phyloP scores from a whole-genome alignment of 345 rosid species.

The Acer campestre region DNA sequence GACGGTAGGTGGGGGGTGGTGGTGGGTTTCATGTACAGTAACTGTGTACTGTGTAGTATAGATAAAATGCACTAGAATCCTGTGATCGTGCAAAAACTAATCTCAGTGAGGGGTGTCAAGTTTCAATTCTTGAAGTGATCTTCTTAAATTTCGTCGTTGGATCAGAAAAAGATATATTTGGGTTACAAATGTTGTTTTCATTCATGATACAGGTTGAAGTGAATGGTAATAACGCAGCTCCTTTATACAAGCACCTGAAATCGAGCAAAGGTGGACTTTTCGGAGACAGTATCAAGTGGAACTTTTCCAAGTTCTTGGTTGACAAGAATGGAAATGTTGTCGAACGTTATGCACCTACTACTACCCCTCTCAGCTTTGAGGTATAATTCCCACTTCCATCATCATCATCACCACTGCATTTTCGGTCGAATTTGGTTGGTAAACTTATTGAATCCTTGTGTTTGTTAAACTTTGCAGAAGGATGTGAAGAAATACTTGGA shows the following conservation, averaged over 20 bases:
- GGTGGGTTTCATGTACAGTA: neutral
- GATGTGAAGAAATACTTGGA: slow-evolving; percentile 73
- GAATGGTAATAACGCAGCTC: slow-evolving; percentile 73
- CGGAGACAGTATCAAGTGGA: slow-evolving; percentile 84
- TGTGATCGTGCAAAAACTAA: neutral
- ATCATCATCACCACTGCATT: neutral
- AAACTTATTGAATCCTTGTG: neutral
- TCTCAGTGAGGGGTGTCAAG: neutral
- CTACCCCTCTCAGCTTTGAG: slow-evolving; percentile 92
- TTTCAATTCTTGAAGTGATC: neutral
- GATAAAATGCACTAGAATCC: neutral
- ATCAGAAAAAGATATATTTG: neutral
- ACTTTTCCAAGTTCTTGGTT: slow-evolving; percentile 82
- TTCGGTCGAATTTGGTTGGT: neutral
- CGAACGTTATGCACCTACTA: slow-evolving; percentile 90
- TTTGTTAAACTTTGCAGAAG: slow-evolving; percentile 49
- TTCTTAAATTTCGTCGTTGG: too few species aligned
- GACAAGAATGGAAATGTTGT: slow-evolving; percentile 76
- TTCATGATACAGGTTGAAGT: slow-evolving; percentile 65
- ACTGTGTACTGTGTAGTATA: neutral
- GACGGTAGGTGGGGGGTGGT: neutral
- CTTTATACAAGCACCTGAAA: slow-evolving; percentile 84
- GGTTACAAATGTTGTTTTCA: neutral
- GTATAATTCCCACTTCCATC: slow-evolving; percentile 32
- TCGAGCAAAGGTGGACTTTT: slow-evolving; percentile 78